Evolutionary conservation across 257 asterid genomes (phyloP).

Genomic region (Mentha longifolia): DNA sequence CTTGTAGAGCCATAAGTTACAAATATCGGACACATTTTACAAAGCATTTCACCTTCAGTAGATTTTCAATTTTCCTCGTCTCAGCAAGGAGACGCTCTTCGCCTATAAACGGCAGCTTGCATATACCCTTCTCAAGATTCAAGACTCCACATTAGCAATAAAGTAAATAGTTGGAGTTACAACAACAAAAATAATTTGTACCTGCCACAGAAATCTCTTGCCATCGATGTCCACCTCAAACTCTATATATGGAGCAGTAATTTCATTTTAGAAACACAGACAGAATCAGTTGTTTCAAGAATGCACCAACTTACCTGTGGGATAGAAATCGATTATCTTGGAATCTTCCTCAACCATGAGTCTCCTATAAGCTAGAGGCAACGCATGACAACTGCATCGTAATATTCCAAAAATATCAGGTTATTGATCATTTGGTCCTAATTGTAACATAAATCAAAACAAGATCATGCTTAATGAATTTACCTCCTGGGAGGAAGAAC

Average conservation of each 20-base stretch:
- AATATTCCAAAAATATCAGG: neutral
- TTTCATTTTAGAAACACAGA: neutral
- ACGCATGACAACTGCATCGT: conserved; percentile 54
- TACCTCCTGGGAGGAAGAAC: conserved; percentile 74
- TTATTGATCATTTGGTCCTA: neutral
- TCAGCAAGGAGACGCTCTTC: conserved; percentile 54
- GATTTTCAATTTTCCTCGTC: conserved; percentile 45
- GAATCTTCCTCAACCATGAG: too few species aligned
- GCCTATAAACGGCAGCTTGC: conserved; percentile 66
- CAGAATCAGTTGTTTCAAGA: neutral
- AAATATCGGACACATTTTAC: too few species aligned
- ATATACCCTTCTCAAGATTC: conserved; percentile 37
- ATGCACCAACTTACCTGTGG: conserved; percentile 40
- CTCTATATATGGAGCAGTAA: conserved; percentile 32
- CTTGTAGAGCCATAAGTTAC: too few species aligned
- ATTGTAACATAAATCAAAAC: neutral
- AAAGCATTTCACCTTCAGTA: conserved; percentile 44
- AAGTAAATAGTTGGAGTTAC: conserved; percentile 28
- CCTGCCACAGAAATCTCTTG: conserved; percentile 64
- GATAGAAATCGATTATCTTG: conserved; percentile 55
- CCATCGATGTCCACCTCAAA: conserved; percentile 59
- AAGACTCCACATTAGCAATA: neutral
- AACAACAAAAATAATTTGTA: neutral
- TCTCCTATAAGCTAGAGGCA: conserved; percentile 46
- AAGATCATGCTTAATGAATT: neutral